phyloP scores from a whole-genome alignment of 345 rosid genomes.

The Aegle marmelos region DNA sequence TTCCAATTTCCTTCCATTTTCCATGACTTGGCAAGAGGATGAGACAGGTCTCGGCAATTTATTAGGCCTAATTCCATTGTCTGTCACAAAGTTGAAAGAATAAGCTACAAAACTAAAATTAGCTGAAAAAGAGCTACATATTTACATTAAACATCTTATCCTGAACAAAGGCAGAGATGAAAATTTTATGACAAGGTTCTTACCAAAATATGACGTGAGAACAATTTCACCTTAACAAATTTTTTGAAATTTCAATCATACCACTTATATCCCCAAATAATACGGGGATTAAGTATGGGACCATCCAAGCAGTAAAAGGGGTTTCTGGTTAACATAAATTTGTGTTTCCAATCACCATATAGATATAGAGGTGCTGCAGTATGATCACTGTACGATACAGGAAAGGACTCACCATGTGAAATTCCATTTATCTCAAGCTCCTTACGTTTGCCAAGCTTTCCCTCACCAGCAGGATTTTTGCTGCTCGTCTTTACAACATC shows the following conservation, averaged over 20 bases:
- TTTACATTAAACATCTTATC: constrained; percentile 1
- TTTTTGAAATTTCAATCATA: constrained; percentile 7
- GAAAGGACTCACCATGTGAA: constrained; percentile 55
- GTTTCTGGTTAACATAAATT: neutral
- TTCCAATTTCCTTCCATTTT: constrained; percentile 46
- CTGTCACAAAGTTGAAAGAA: constrained; percentile 42
- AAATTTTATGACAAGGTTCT: neutral
- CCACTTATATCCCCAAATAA: constrained; percentile 16
- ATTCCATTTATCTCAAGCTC: constrained; percentile 57
- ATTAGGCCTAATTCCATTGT: constrained; percentile 36
- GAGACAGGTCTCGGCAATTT: constrained; percentile 42
- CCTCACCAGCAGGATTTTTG: constrained; percentile 19
- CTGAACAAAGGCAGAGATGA: neutral
- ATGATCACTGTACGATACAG: constrained; percentile 20
- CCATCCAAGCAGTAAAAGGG: constrained; percentile 13
- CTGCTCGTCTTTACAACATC: constrained; percentile 16
- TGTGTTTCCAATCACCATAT: constrained; percentile 21
- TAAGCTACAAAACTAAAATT: constrained; percentile 9
- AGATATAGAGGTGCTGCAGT: constrained; percentile 16
- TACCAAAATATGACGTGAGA: neutral
- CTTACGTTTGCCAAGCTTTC: constrained; percentile 53
- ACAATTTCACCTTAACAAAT: constrained; percentile 8
- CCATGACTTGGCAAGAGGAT: constrained; percentile 26
- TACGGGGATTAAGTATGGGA: constrained; percentile 11
- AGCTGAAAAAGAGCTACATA: neutral